Conservation (phyloP, 768 basidiomycete genomes). For the Holtermanniella nyarrowii region DNA sequence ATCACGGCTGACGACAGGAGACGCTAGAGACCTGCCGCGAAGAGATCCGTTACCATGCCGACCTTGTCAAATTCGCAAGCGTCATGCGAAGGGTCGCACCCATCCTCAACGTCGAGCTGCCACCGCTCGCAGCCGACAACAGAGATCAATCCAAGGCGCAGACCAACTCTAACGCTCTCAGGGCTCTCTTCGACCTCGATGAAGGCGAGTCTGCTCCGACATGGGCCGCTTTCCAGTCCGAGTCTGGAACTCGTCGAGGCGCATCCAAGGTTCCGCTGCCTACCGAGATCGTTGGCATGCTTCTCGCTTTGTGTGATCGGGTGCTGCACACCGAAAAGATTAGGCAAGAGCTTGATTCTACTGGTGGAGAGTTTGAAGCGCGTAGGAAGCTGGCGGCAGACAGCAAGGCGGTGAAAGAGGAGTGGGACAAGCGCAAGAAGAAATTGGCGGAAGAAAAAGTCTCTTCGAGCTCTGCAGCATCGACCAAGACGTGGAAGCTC, state of each 20-base stretch:
- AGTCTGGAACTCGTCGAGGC: conserved; percentile 13
- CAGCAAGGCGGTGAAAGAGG: conserved; percentile 5
- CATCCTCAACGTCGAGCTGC: conserved; percentile 9
- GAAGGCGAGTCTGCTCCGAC: conserved; percentile 12
- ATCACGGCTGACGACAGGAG: background rate
- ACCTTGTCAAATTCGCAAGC: conserved; percentile 23
- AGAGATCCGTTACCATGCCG: conserved; percentile 29
- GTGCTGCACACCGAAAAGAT: conserved; percentile 14
- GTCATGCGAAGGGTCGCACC: conserved; percentile 13
- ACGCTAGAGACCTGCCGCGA: conserved; percentile 8
- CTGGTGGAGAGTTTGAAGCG: conserved; percentile 8
- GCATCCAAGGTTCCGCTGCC: conserved; percentile 23
- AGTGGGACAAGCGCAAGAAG: conserved; percentile 16
- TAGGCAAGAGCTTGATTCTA: conserved; percentile 12
- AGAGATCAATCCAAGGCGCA: background rate
- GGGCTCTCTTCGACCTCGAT: conserved; percentile 14
- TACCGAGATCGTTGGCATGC: conserved; percentile 22
- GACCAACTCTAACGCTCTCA: conserved; percentile 10
- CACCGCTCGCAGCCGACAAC: conserved; percentile 5
- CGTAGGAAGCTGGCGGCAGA: conserved; percentile 2
- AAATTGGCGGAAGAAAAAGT: conserved; percentile 15
- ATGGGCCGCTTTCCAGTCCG: conserved; percentile 11
- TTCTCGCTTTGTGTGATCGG: conserved; percentile 20
- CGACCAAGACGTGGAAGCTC: conserved; percentile 8
- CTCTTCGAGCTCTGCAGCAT: conserved; percentile 9